Evolutionary conservation across 306 rosid genomes (phyloP).

Genomic region (Adenanthera pavonina): DNA sequence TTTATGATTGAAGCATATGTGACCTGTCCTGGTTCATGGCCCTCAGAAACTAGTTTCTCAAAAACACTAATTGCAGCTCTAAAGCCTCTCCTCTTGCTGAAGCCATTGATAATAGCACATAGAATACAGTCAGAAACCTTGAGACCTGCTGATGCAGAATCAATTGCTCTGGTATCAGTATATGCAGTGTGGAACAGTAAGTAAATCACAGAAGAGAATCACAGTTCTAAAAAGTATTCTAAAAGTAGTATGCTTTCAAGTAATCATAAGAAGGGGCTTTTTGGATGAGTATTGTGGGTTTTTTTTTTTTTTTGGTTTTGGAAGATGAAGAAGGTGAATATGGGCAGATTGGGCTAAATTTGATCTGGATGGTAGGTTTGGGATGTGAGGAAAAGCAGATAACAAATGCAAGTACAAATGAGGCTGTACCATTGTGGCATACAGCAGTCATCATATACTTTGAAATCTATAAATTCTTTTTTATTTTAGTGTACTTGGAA

Average conservation of each 20-base stretch:
- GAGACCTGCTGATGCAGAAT: slow-evolving; percentile 22
- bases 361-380: not conserved
- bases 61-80: slow-evolving; percentile 48
- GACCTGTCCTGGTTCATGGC: slow-evolving; percentile 76
- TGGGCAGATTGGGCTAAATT: no score
- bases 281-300: not conserved
- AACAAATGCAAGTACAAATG: not conserved
- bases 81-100: slow-evolving; percentile 58
- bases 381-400: not conserved
- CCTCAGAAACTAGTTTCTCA: slow-evolving; percentile 50
- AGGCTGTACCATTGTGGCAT: not conserved
- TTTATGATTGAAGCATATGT: slow-evolving; percentile 69
- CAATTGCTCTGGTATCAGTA: not conserved
- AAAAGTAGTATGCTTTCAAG: not conserved
- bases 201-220: not conserved
- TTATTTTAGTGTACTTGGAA: no score
- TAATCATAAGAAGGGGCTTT: not conserved
- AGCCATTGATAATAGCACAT: slow-evolving; percentile 72
- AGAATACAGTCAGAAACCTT: slow-evolving; percentile 63
- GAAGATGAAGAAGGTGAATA: not conserved
- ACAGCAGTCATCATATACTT: no score
- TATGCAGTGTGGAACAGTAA: not conserved
- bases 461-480: no score
- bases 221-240: not conserved
- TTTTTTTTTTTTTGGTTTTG: not conserved